Evolutionary conservation across 108 stramenopile species (phyloP).

Genomic region (Nitzschia palea): DNA sequence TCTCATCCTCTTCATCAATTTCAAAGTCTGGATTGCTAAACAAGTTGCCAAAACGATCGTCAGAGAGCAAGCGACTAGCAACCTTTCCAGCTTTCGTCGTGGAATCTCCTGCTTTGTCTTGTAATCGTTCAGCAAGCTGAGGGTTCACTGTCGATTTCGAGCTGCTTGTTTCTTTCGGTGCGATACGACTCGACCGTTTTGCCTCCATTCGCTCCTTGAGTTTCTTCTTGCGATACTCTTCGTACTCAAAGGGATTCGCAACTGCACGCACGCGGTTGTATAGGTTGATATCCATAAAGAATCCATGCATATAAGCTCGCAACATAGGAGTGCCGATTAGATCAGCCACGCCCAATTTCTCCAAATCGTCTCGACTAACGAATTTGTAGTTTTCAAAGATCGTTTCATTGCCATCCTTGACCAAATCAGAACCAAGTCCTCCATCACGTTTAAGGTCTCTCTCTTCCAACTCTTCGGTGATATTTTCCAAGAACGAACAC

Average conservation of each 20-base stretch:
- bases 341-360: conserved; percentile 91
- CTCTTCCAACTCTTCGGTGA: conserved; percentile 99
- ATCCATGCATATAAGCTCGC: conserved; percentile 99
- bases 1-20: conserved; percentile 92
- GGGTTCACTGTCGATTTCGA: conserved; percentile 66
- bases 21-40: conserved; percentile 94
- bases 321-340: conserved; percentile 95
- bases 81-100: conserved; percentile 75
- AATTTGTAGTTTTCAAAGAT: conserved; percentile 99
- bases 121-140: conserved; percentile 73
- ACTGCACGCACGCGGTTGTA: conserved; percentile 93
- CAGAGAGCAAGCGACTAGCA: conserved; percentile 77
- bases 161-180: conserved; percentile 52
- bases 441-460: conserved; percentile 62
- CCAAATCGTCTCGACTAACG: conserved; percentile 90
- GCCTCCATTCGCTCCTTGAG: conserved; percentile 90
- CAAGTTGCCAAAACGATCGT: conserved; percentile 93
- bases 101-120: conserved; percentile 52
- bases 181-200: conserved; percentile 84
- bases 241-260: conserved; percentile 96
- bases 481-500: conserved; percentile 97
- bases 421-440: conserved; percentile 25
- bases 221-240: conserved; percentile 93
- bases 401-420: conserved; percentile 66
- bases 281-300: conserved; percentile 95